Base-by-base conservation (phyloP, 1,284 basidiomycete genomes). In the Pseudozyma sp. region DNA sequence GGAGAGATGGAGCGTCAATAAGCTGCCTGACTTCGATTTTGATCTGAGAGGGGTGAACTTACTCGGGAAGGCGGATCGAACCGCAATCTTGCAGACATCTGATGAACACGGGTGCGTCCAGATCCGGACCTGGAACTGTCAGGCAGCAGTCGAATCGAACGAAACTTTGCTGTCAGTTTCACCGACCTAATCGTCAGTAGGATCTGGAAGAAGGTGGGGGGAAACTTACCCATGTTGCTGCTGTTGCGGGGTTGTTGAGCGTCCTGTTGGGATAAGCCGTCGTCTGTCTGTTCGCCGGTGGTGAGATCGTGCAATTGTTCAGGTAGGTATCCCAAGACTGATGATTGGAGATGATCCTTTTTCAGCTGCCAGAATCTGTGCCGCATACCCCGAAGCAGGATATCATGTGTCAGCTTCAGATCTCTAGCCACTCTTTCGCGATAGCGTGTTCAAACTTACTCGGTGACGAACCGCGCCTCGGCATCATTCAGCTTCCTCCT, bases 91-190 rank as follows among this genome's bases (percentile, higher is more conserved):
- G 56, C 11, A 66, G 46, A 54, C 81, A 82, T n/a, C 74, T 66
- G 6, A 82, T 54, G 48, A 84, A 84, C 14, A 81, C 82, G 5
- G 82, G 81, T 34, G 63, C 54, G 39, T 82, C 71, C 7, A 81
- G 52, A 24, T 79, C 72, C 17, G 82, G 82, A 10, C 52, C 40
- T 24, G 66, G 58, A 1, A 80, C 80, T 82, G 53, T 11, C 10
- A 37, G 13, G 31, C 3, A 17, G 8, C 16, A 34, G 11, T 24
- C 13, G 33, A 46, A 46, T 46, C 40, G 40, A 14, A 16, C 10
- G 40, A 10, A 14, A 42, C 13, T 14, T 37, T 14, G 35, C 8
- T 9, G 24, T 24, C 24, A 24, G 24, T 24, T 24, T 24, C 24
- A 24, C 24, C 24, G 24, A 14, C 40, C 40, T 11, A 35, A 11